Conservation (phyloP, 140 eudicot genomes). For the Flaveria floridana region DNA sequence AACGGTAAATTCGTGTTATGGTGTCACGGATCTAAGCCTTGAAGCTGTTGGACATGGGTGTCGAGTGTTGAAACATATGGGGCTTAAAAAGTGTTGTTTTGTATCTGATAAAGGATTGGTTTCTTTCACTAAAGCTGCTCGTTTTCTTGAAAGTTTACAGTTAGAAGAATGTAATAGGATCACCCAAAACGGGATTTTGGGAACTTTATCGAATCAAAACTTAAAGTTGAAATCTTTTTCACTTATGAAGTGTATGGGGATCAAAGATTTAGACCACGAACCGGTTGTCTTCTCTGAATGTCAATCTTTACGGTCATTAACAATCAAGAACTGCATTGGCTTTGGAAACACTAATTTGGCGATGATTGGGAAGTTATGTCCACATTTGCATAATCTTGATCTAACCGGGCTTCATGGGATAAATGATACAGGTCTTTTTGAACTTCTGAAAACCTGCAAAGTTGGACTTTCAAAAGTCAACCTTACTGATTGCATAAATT, state of each 20-base stretch:
- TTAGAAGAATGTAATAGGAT: slow-evolving; percentile 82
- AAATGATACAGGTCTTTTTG: slow-evolving; percentile 56
- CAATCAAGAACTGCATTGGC: slow-evolving; percentile 60
- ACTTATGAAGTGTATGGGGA: slow-evolving; percentile 76
- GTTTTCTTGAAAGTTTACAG: slow-evolving; percentile 65
- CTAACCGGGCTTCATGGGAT: slow-evolving; percentile 64
- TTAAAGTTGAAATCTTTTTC: slow-evolving; percentile 67
- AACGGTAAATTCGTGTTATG: slow-evolving; percentile 57
- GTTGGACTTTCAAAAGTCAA: slow-evolving; percentile 66
- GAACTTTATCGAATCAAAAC: slow-evolving; percentile 49
- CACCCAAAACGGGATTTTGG: slow-evolving; percentile 59
- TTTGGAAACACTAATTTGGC: slow-evolving; percentile 62
- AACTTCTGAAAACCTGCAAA: slow-evolving; percentile 46
- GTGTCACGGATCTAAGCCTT: slow-evolving; percentile 62
- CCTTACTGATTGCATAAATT: slow-evolving; percentile 56
- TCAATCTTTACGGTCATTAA: slow-evolving; percentile 62
- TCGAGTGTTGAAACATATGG: slow-evolving; percentile 54
- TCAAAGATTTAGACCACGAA: slow-evolving; percentile 48
- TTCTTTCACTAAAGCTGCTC: slow-evolving; percentile 53
- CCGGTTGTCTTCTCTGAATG: slow-evolving; percentile 37
- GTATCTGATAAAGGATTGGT: slow-evolving; percentile 74
- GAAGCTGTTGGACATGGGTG: slow-evolving; percentile 80
- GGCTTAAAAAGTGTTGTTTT: slow-evolving; percentile 67
- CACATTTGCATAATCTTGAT: slow-evolving; percentile 60
- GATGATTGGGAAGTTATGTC: slow-evolving; percentile 62